These are phyloP conservation scores for Fusarium sp. DNA, from an alignment of 2,329 filamentous ascomycete species.

Conservation along the genomic window DNA sequence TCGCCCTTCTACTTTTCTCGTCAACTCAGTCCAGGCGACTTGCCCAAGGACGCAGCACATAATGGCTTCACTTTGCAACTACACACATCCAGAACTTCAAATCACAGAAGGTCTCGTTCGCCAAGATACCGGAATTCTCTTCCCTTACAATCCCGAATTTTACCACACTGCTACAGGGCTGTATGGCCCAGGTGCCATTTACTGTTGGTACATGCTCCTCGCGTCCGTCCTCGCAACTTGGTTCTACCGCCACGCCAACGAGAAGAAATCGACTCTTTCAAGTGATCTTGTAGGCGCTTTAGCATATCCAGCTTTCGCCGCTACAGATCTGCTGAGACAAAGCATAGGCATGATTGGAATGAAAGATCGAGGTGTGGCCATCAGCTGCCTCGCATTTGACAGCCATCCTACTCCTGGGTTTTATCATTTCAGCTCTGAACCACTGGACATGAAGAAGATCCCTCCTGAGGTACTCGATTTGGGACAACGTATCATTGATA, in stretches of 20 bases:
- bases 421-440: background rate
- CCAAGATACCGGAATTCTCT: background rate
- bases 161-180: slow-evolving; percentile 7
- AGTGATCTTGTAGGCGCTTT: slow-evolving; percentile 15
- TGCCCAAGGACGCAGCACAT: accelerated
- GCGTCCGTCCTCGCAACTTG: slow-evolving; percentile 7
- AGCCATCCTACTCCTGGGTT: background rate
- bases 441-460: background rate
- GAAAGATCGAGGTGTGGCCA: slow-evolving; percentile 4
- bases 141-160: slow-evolving; percentile 27
- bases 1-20: too few species aligned
- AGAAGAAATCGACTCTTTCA: slow-evolving; percentile 1
- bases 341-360: background rate
- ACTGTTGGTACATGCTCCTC: slow-evolving; percentile 26
- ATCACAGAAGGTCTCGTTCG: slow-evolving; percentile 1
- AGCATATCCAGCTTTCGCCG: slow-evolving; percentile 16
- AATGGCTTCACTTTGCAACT: slow-evolving; percentile 25
- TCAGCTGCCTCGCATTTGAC: background rate
- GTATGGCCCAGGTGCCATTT: slow-evolving; percentile 16
- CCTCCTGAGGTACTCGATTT: background rate
- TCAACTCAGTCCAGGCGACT: too few species aligned
- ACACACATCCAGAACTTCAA: slow-evolving; percentile 16
- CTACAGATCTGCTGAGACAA: slow-evolving; percentile 10
- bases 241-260: background rate
- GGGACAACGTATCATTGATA: slow-evolving; percentile 5